These are phyloP conservation scores for Lepraria neglecta DNA, from an alignment of 495 filamentous ascomycete genomes.

Conservation along the genomic window DNA sequence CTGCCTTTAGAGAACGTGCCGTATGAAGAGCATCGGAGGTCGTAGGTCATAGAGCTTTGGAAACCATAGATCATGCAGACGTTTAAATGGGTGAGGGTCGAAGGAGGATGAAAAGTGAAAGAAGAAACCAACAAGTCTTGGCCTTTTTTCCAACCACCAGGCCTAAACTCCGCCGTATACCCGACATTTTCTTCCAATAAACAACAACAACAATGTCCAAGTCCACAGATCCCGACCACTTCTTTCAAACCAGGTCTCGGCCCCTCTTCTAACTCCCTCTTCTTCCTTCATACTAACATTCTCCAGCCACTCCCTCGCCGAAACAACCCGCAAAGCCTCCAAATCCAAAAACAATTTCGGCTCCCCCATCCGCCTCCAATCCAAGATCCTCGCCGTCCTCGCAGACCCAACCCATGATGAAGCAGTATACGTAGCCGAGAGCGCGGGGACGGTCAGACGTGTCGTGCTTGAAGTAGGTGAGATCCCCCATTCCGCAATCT, in stretches of 20 bases:
- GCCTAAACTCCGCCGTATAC: conserved; percentile 8
- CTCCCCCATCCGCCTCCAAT: conserved; percentile 68
- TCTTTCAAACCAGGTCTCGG: conserved; percentile 79
- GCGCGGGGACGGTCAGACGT: conserved; percentile 66
- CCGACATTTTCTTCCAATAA: not conserved
- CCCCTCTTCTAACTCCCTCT: conserved; percentile 27
- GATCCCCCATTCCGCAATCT: conserved; percentile 7
- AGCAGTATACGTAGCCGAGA: conserved; percentile 75
- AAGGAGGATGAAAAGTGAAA: not conserved
- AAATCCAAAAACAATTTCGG: conserved; percentile 83
- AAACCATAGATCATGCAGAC: no score
- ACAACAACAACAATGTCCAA: conserved; percentile 48
- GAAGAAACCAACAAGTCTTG: not conserved
- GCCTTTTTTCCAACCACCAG: not conserved
- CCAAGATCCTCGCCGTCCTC: conserved; percentile 78
- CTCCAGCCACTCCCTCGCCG: conserved; percentile 63
- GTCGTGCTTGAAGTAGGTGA: conserved; percentile 71
- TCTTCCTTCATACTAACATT: not conserved
- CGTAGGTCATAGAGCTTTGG: no score
- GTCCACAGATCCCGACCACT: conserved; percentile 62
- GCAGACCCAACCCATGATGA: conserved; percentile 56
- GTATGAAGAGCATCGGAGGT: no score
- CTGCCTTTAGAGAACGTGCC: no score
- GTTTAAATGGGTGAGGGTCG: no score
- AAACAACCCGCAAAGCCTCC: conserved; percentile 60